These are phyloP conservation scores for Lupinus albus DNA, from an alignment of 306 rosid species.

Conservation along the genomic window DNA sequence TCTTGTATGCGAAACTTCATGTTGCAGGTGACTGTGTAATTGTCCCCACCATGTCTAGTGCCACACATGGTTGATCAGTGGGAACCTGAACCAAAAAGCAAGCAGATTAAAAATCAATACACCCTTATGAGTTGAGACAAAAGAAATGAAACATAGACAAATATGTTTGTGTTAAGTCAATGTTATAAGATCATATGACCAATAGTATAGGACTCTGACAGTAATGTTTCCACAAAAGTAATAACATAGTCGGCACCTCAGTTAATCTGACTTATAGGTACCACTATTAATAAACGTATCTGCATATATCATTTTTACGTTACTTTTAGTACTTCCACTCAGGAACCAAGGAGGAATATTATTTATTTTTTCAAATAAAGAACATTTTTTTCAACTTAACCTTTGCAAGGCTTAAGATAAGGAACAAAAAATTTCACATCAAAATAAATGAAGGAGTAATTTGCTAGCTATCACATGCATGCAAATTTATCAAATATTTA, in stretches of 20 bases:
- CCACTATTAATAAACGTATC: constrained; percentile 27
- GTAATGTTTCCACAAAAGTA: constrained; percentile 28
- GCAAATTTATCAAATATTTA: neutral
- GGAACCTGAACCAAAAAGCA: constrained; percentile 67
- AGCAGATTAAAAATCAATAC: constrained; percentile 17
- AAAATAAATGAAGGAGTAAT: neutral
- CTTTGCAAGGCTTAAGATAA: neutral
- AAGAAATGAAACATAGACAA: constrained; percentile 19
- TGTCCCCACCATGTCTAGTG: constrained; percentile 67
- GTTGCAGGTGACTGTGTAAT: constrained; percentile 71
- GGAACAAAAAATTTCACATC: neutral
- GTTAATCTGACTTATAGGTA: neutral
- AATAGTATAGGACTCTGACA: constrained; percentile 27
- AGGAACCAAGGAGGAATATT: neutral
- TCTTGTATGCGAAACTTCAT: constrained; percentile 12
- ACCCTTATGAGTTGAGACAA: neutral
- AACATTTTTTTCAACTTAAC: neutral
- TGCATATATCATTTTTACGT: neutral
- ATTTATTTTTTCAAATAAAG: neutral
- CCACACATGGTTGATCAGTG: constrained; percentile 74
- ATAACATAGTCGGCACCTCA: neutral
- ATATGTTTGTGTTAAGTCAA: constrained; percentile 26
- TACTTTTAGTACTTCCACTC: constrained; percentile 30
- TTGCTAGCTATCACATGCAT: neutral
- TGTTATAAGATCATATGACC: constrained; percentile 6